Conservation (phyloP, 2,329 filamentous ascomycete genomes). For the Hyphodiscus sp. region DNA sequence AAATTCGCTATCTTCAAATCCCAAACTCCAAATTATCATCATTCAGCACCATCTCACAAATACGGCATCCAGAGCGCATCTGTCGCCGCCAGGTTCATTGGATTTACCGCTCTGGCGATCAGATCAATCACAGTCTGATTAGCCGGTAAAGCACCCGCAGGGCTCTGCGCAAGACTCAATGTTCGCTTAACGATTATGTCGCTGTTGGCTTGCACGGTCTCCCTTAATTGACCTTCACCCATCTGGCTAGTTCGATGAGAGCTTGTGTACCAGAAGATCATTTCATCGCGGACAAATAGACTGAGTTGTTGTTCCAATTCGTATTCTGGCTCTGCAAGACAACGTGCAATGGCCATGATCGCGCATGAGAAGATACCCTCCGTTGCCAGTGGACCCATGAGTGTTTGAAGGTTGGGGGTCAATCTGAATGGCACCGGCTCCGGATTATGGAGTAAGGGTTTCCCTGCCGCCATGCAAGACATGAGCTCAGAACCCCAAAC, state of each 20-base stretch:
- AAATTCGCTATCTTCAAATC: not conserved
- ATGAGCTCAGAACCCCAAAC: conserved; percentile 96
- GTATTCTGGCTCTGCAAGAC: conserved; percentile 78
- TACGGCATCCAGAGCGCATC: conserved; percentile 98
- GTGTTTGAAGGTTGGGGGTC: conserved; percentile 88
- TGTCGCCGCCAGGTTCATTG: conserved; percentile 77
- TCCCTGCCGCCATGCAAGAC: conserved; percentile 75
- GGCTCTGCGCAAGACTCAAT: conserved; percentile 68
- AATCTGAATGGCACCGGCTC: conserved; percentile 96
- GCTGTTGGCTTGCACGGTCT: conserved; percentile 75
- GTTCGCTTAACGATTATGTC: conserved; percentile 90
- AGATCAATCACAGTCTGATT: conserved; percentile 97
- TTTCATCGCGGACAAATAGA: conserved; percentile 94
- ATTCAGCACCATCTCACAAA: conserved; percentile 44
- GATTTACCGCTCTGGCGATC: conserved; percentile 88
- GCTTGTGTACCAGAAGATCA: conserved; percentile 93
- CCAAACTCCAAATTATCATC: not conserved
- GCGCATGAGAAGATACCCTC: conserved; percentile 95
- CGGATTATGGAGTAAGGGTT: conserved; percentile 88
- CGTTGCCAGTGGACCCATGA: conserved; percentile 92
- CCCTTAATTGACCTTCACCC: conserved; percentile 59
- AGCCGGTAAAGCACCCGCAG: conserved; percentile 73
- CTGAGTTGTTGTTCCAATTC: conserved; percentile 94
- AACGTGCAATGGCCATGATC: conserved; percentile 93
- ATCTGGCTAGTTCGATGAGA: conserved; percentile 56